Conservation (phyloP, 441 rosid species). For the Erodium texanum region DNA sequence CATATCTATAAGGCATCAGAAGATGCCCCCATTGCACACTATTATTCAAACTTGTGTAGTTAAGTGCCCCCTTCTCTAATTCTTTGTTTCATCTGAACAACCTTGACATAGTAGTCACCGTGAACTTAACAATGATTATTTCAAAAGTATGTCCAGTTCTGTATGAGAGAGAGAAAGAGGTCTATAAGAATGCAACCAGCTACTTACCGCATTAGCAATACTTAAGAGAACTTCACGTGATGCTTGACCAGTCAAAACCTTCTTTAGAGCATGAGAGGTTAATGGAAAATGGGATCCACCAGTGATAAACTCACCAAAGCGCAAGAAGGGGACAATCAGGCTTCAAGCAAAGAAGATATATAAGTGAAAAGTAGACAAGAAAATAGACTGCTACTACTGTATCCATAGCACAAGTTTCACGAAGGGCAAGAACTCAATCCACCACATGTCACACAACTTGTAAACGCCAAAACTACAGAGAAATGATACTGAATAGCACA, state of each 20-base stretch:
- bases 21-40: constrained; percentile 1
- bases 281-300: constrained; percentile 90
- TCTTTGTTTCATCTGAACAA: background rate
- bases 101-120: background rate
- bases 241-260: constrained; percentile 78
- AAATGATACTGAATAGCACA: background rate
- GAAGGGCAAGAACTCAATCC: background rate
- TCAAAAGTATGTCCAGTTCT: too few species aligned
- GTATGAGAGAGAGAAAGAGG: background rate
- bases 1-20: background rate
- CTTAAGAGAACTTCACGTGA: constrained; percentile 65
- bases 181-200: constrained; percentile 18
- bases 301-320: constrained; percentile 69
- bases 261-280: constrained; percentile 83
- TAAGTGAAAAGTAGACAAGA: constrained; percentile 17
- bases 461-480: background rate
- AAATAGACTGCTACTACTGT: background rate
- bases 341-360: constrained; percentile 33
- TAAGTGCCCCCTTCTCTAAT: background rate
- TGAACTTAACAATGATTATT: background rate
- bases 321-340: constrained; percentile 82
- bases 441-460: background rate
- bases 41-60: background rate
- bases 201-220: constrained; percentile 66
- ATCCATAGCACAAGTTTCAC: background rate